phyloP scores from a whole-genome alignment of 1,284 basidiomycete genomes.

The Trametes polyzona region DNA sequence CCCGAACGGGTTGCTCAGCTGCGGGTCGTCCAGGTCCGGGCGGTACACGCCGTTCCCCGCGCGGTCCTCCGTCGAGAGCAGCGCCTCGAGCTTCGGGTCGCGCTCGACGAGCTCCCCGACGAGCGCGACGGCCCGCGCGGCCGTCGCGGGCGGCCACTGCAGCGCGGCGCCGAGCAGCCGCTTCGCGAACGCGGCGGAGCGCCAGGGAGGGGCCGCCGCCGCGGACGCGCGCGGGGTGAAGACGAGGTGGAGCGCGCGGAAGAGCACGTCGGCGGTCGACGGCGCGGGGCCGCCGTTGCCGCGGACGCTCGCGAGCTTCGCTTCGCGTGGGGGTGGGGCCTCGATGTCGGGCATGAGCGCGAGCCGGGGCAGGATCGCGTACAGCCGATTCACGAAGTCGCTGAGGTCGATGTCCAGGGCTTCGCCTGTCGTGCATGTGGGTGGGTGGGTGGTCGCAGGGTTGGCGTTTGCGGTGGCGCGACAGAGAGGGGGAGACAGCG shows the following conservation, averaged over 20 bases:
- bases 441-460: background rate
- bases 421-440: constrained; percentile 63
- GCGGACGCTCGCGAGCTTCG: constrained; percentile 25
- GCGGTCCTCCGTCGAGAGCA: constrained; percentile 88
- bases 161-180: constrained; percentile 81
- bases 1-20: constrained; percentile 76
- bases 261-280: constrained; percentile 75
- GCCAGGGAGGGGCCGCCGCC: constrained; percentile 68
- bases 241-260: constrained; percentile 80
- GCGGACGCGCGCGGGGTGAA: constrained; percentile 72
- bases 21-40: constrained; percentile 84
- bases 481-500: background rate
- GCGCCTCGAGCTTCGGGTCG: constrained; percentile 81
- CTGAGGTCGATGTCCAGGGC: constrained; percentile 94
- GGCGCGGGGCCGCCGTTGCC: constrained; percentile 33
- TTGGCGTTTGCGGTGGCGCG: background rate
- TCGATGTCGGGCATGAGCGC: constrained; percentile 59
- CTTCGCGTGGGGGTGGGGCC: constrained; percentile 32
- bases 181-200: constrained; percentile 91
- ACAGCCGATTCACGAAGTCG: constrained; percentile 85
- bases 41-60: constrained; percentile 82
- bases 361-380: constrained; percentile 68
- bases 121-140: constrained; percentile 73
- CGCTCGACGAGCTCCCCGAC: constrained; percentile 73
- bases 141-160: constrained; percentile 74